These are phyloP conservation scores for Hypoxylon rickii DNA, from an alignment of 495 filamentous ascomycete species.

Conservation along the genomic window DNA sequence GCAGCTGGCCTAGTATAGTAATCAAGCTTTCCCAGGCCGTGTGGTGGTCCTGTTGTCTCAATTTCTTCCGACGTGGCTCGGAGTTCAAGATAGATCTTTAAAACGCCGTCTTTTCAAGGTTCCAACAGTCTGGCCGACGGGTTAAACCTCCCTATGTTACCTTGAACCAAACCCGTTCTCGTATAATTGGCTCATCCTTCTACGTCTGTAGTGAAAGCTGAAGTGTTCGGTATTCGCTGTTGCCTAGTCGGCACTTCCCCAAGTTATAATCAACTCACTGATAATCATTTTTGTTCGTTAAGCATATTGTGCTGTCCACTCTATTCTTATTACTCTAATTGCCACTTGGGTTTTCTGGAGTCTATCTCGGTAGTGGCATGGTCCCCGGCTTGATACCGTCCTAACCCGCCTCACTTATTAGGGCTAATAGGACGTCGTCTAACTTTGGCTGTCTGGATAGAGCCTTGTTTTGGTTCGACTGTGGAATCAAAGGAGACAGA, in stretches of 20 bases:
- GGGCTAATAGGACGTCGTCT: too few relatives aligned
- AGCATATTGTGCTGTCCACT: neutral
- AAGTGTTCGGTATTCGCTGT: neutral
- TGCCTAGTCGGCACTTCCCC: too few relatives aligned
- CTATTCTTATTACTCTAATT: neutral
- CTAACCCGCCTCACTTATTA: constrained; percentile 8
- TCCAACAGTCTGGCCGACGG: neutral
- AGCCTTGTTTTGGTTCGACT: too few relatives aligned
- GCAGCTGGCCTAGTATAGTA: constrained; percentile 21
- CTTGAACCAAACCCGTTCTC: neutral
- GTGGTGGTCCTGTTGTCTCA: too few relatives aligned
- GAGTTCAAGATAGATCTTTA: too few relatives aligned
- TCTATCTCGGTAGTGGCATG: constrained; percentile 8
- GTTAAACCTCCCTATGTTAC: neutral
- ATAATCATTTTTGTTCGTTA: neutral
- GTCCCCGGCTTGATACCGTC: constrained; percentile 9
- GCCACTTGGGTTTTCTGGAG: neutral
- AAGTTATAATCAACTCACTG: neutral
- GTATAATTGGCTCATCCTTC: neutral
- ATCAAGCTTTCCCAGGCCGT: constrained; percentile 1
- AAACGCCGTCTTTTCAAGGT: too few relatives aligned
- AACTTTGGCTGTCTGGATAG: too few relatives aligned
- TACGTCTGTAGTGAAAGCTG: neutral
- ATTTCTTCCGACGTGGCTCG: too few relatives aligned
- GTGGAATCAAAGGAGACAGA: too few relatives aligned